Base-by-base conservation (phyloP, 352 stramenopile genomes). In the Globisporangium nunn region DNA sequence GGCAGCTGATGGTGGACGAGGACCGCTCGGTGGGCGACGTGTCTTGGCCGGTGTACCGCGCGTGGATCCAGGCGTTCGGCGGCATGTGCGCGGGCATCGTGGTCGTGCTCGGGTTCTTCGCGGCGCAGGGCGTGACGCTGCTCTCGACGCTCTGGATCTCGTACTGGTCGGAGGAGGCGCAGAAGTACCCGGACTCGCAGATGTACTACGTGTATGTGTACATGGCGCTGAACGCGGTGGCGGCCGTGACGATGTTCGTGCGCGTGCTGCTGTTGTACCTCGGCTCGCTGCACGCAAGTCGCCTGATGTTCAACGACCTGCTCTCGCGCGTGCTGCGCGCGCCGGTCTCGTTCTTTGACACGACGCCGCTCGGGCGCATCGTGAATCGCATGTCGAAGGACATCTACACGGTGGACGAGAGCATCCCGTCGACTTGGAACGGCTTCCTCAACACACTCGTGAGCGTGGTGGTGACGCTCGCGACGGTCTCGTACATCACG, bases 331-430 rank as follows among this genome's bases (percentile, higher is more conserved):
- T 85, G 80, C 4, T 90, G 84, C 15, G 90, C 96, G 83, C 68
- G 75, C 31, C n/a, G n/a, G n/a, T n/a, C n/a, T n/a, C n/a, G n/a
- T 97, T 95, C 65, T 97, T 96, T 55, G 75, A 89, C 43, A 81
- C 74, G 7, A 94, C 78, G 4, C 87, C 88, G 0, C 66, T 94
- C 6, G 89, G 83, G 3, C 74, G 80, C 4, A 77, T 96, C 37
- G 62, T 94, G 23, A 89, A 87, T 45, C 75, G 88, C 0, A 91
- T 96, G 57, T 85, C 72, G 4, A 79, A 76, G 56, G 79, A 89
- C 52, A 75, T 87, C 58, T 77, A 76, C 53, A 74, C 68, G 12
- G 85, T 89, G 41, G 79, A 74, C 85, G 67, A 5, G 67, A 41
- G 12, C n/a, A 8, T 39, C 1, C 10, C n/a, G 0, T 58, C 71